Evolutionary conservation across 169 alveolate genomes (phyloP).

Genomic region (Cryptosporidium sp.): DNA sequence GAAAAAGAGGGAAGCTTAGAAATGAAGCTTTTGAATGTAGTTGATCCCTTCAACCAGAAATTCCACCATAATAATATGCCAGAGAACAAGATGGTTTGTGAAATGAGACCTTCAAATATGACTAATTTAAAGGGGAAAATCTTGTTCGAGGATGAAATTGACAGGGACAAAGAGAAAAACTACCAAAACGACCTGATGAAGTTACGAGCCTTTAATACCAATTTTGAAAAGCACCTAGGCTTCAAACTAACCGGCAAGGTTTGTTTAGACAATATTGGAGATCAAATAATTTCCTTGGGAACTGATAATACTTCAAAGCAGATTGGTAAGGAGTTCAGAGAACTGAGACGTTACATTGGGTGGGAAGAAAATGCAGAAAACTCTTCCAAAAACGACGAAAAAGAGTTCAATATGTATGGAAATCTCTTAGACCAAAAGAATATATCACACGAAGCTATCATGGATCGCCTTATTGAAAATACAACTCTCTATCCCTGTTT

Average conservation of each 20-base stretch:
- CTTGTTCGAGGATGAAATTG: slow-evolving; percentile 6
- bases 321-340: slow-evolving; percentile 13
- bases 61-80: slow-evolving; percentile 20
- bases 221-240: slow-evolving; percentile 62
- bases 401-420: slow-evolving; percentile 33
- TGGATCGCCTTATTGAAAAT: slow-evolving; percentile 52
- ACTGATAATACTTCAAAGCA: not conserved
- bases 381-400: slow-evolving; percentile 2
- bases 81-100: not conserved
- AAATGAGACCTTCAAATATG: not conserved
- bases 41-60: slow-evolving; percentile 33
- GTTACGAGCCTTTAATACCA: slow-evolving; percentile 21
- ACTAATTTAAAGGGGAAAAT: not conserved
- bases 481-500: slow-evolving; percentile 68
- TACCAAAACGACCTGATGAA: slow-evolving; percentile 3
- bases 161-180: not conserved
- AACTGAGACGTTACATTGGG: slow-evolving; percentile 32
- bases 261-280: slow-evolving; percentile 38
- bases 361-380: slow-evolving; percentile 26
- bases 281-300: slow-evolving; percentile 1
- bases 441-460: not conserved
- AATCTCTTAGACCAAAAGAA: not conserved
- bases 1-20: slow-evolving; percentile 57
- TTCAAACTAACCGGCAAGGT: slow-evolving; percentile 16
- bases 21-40: slow-evolving; percentile 22